phyloP scores from a whole-genome alignment of 805 yeast genomes.

The Teunomyces tritomae region DNA sequence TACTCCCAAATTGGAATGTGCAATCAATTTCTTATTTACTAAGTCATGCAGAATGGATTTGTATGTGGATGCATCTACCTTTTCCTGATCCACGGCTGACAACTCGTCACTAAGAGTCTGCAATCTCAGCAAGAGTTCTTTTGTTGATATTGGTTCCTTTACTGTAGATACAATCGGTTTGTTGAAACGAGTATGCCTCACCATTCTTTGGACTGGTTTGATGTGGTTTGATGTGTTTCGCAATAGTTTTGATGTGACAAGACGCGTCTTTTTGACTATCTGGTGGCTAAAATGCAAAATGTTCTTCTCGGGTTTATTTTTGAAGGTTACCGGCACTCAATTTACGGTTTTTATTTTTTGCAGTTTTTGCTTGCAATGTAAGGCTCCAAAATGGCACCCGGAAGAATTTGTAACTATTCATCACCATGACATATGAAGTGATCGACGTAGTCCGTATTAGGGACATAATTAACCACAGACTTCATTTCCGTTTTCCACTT shows the following conservation, averaged over 20 bases:
- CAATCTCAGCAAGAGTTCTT: conserved; percentile 58
- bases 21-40: conserved; percentile 54
- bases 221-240: background rate
- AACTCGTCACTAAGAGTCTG: conserved; percentile 62
- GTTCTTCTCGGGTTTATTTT: background rate
- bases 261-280: background rate
- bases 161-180: conserved; percentile 56
- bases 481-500: background rate
- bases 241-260: background rate
- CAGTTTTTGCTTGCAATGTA: background rate
- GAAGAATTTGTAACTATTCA: background rate
- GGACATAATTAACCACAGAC: conserved; percentile 2
- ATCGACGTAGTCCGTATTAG: conserved; percentile 1
- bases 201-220: background rate
- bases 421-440: background rate
- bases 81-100: conserved; percentile 59
- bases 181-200: conserved; percentile 27
- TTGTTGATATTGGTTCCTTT: conserved; percentile 54
- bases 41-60: conserved; percentile 47
- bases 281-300: background rate
- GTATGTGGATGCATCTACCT: conserved; percentile 45
- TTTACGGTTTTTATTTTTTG: background rate
- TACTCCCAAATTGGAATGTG: conserved; percentile 64
- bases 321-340: background rate
- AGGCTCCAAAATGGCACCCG: conserved; percentile 1